Conservation (phyloP, 352 stramenopile genomes). For the Globisporangium cederbergense region DNA sequence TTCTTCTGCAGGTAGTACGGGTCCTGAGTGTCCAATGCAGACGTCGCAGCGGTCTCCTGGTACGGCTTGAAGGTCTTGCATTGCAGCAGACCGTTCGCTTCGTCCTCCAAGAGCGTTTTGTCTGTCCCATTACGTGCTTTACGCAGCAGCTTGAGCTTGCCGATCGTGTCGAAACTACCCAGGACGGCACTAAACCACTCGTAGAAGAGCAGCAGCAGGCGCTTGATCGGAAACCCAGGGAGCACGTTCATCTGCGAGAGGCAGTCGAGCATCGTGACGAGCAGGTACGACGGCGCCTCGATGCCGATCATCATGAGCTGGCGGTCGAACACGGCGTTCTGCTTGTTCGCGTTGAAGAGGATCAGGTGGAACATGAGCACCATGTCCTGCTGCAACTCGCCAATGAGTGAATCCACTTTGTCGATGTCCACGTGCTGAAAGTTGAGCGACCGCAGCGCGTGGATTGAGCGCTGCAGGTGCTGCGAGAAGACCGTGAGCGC, state of each 20-base stretch:
- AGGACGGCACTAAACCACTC: conserved; percentile 66
- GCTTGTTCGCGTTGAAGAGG: conserved; percentile 63
- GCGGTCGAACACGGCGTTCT: conserved; percentile 63
- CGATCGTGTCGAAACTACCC: conserved; percentile 46
- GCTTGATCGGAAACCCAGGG: conserved; percentile 77
- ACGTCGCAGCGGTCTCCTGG: conserved; percentile 32
- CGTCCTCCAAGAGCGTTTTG: conserved; percentile 41
- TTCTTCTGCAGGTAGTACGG: conserved; percentile 72
- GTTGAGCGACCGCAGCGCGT: conserved; percentile 66
- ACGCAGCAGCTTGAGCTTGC: conserved; percentile 50
- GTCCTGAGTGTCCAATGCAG: conserved; percentile 53
- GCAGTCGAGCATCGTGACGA: conserved; percentile 74
- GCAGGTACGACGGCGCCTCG: conserved; percentile 45
- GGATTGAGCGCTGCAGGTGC: conserved; percentile 57
- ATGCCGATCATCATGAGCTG: conserved; percentile 68
- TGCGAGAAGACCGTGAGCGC: conserved; percentile 62
- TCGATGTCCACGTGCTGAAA: conserved; percentile 74
- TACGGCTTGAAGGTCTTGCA: conserved; percentile 77
- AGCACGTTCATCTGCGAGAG: conserved; percentile 65
- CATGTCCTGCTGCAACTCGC: conserved; percentile 73
- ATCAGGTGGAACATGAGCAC: conserved; percentile 77
- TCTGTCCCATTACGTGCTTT: conserved; percentile 40
- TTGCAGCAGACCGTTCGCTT: conserved; percentile 39
- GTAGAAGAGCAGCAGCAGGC: conserved; percentile 64
- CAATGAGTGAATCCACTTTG: conserved; percentile 55